These are phyloP conservation scores for Insectozyma bohioensis DNA, from an alignment of 1,139 yeast genomes.

Conservation along the genomic window DNA sequence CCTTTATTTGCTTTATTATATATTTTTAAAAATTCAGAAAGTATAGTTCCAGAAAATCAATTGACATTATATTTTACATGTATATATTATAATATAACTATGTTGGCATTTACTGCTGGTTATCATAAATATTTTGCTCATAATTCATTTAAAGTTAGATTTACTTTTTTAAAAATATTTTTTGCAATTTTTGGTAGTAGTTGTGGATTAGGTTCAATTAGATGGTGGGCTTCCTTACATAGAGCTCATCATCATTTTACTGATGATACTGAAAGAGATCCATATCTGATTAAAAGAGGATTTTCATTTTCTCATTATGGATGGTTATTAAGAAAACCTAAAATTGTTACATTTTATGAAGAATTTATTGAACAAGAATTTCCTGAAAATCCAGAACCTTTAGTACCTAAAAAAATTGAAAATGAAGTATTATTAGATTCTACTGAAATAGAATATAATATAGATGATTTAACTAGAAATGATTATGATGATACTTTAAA, in stretches of 20 bases:
- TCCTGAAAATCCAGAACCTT: slow-evolving; percentile 31
- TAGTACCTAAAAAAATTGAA: slow-evolving; percentile 9
- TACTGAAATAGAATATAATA: slow-evolving; percentile 7
- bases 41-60: slow-evolving; percentile 25
- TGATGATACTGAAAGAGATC: slow-evolving; percentile 67
- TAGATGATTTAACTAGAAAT: slow-evolving; percentile 12
- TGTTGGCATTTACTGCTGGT: slow-evolving; percentile 43
- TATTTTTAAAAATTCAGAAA: slow-evolving; percentile 17
- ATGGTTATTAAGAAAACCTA: slow-evolving; percentile 59
- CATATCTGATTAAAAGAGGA: slow-evolving; percentile 62
- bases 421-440: slow-evolving; percentile 12
- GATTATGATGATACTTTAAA: slow-evolving; percentile 17
- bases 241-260: slow-evolving; percentile 67
- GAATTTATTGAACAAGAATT: slow-evolving; percentile 43
- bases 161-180: slow-evolving; percentile 33
- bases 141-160: slow-evolving; percentile 46
- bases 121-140: slow-evolving; percentile 56
- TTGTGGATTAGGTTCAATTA: slow-evolving; percentile 60
- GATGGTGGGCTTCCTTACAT: slow-evolving; percentile 66
- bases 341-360: slow-evolving; percentile 31
- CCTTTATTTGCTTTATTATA: slow-evolving; percentile 29
- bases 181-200: slow-evolving; percentile 59
- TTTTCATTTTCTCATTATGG: slow-evolving; percentile 62
- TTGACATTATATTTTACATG: slow-evolving; percentile 32
- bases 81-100: slow-evolving; percentile 37